Evolutionary conservation across 108 stramenopile genomes (phyloP).

Genomic region (Cyclotella baltica): DNA sequence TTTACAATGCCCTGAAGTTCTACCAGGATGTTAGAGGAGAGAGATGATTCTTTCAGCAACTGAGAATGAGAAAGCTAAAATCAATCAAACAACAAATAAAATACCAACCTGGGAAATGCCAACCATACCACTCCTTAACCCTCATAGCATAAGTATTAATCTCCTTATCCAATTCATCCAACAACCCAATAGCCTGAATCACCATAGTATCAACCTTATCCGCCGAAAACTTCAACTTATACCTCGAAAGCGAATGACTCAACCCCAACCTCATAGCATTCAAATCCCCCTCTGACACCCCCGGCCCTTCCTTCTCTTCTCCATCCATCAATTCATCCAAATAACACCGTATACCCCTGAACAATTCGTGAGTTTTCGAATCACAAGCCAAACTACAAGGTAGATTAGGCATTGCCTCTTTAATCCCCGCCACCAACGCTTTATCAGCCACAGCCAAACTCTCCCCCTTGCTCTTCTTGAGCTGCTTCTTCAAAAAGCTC

Average conservation of each 20-base stretch:
- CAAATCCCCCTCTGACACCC: constrained; percentile 59
- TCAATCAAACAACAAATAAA: constrained; percentile 1
- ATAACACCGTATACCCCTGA: constrained; percentile 94
- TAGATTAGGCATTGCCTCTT: constrained; percentile 90
- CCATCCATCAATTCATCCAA: constrained; percentile 90
- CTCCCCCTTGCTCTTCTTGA: constrained; percentile 90
- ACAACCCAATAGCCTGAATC: constrained; percentile 98
- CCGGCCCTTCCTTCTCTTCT: constrained; percentile 37
- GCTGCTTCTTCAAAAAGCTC: constrained; percentile 96
- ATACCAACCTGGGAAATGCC: constrained; percentile 97
- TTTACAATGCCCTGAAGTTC: constrained; percentile 94
- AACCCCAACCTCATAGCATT: constrained; percentile 97
- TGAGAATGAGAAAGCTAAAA: background rate
- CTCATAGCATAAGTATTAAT: constrained; percentile 99
- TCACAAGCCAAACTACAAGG: constrained; percentile 61
- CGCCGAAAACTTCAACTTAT: constrained; percentile 99
- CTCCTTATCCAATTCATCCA: constrained; percentile 99
- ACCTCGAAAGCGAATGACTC: constrained; percentile 95
- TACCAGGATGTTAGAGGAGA: constrained; percentile 21
- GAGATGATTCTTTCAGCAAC: background rate
- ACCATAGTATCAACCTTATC: constrained; percentile 99
- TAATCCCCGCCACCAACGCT: constrained; percentile 88
- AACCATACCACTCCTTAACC: constrained; percentile 99
- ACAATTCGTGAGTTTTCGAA: constrained; percentile 91
- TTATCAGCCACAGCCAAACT: constrained; percentile 95